Evolutionary conservation across 2,329 filamentous ascomycete species (phyloP), one percentile per base, ranked within the genome.

Genomic region (Aspergillus fructus): DNA sequence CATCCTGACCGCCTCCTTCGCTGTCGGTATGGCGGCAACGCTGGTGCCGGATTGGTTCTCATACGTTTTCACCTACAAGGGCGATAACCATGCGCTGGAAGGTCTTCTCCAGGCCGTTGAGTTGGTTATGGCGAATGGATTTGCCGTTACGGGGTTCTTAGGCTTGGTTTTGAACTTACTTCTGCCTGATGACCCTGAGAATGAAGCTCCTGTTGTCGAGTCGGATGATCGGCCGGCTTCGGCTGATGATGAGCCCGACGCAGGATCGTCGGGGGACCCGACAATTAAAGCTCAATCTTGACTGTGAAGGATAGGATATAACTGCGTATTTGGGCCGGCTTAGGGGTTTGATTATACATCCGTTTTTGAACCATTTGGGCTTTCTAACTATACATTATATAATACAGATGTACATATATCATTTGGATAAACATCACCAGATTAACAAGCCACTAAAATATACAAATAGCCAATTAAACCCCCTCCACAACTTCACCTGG

Each of bases 131-230:
- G 83, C 89, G 74, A 91, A 77, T 23, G 77, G 76, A 0, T 79
- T 79, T 43, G 76, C 76, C 2, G 80, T 96, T 19, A 88, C 89
- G 0, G 92, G 89, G 0, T 82, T 92, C 23, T 70, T 93, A 41
- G 85, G 85, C 50, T 80, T 94, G 68, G 72, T 90, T 21, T 79
- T 96, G 49, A 96, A 96, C 70, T 72, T 94, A 49, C 64, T 85
- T 0, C 75, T 96, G 15, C 84, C 87, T 0, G 87, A 90, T 66
- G 91, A 96, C 74, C 76, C 88, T n/a, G 90, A 91, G 65, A 88
- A 90, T 43, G 79, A 81, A 30, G 77, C 79, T 50, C 58, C 65
- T 7, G 50, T 71, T 37, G 40, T 69, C 49, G 64, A 66, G 17
- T 66, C 63, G 7, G 63, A 67, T 34, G 61, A 59, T 2, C 63